These are phyloP conservation scores for Allomyces macrogynus DNA, from an alignment of 192 early-diverging fungal genomes.

Conservation along the genomic window DNA sequence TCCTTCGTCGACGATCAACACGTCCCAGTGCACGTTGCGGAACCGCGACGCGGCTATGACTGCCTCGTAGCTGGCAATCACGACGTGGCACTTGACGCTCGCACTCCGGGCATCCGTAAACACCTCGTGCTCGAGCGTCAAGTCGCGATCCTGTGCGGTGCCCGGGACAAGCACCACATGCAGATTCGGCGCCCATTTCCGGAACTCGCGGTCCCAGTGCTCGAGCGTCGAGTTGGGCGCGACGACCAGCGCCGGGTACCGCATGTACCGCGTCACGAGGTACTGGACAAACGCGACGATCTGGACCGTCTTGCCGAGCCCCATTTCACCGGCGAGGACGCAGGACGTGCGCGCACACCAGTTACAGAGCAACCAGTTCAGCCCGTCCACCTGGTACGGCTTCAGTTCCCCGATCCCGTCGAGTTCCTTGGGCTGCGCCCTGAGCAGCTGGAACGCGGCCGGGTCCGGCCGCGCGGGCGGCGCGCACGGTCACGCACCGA, in stretches of 20 bases:
- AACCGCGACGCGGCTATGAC: slow-evolving; percentile 21
- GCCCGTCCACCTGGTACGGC: slow-evolving; percentile 39
- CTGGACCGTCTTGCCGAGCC: slow-evolving; percentile 57
- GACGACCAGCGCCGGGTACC: slow-evolving; percentile 46
- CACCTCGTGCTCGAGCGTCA: slow-evolving; percentile 32
- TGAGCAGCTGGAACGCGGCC: neutral
- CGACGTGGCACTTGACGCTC: slow-evolving; percentile 40
- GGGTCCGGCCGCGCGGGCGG: neutral
- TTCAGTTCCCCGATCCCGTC: slow-evolving; percentile 28
- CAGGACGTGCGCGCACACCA: slow-evolving; percentile 15
- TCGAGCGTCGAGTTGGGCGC: slow-evolving; percentile 41
- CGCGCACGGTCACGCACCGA: neutral
- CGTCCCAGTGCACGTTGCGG: slow-evolving; percentile 30
- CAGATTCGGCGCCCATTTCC: slow-evolving; percentile 44
- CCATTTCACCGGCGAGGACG: slow-evolving; percentile 63
- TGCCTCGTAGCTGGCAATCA: slow-evolving; percentile 41
- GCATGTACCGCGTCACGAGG: slow-evolving; percentile 19
- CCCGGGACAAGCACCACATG: slow-evolving; percentile 35
- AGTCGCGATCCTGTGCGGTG: slow-evolving; percentile 12
- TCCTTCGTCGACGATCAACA: slow-evolving; percentile 50
- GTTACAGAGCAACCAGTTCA: slow-evolving; percentile 11
- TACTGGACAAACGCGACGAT: slow-evolving; percentile 34
- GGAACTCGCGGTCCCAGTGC: slow-evolving; percentile 53
- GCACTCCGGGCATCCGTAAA: slow-evolving; percentile 10
- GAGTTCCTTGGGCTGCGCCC: slow-evolving; percentile 4